Base-by-base conservation (phyloP, 2,329 filamentous ascomycete species). In the Amphichorda felina region DNA sequence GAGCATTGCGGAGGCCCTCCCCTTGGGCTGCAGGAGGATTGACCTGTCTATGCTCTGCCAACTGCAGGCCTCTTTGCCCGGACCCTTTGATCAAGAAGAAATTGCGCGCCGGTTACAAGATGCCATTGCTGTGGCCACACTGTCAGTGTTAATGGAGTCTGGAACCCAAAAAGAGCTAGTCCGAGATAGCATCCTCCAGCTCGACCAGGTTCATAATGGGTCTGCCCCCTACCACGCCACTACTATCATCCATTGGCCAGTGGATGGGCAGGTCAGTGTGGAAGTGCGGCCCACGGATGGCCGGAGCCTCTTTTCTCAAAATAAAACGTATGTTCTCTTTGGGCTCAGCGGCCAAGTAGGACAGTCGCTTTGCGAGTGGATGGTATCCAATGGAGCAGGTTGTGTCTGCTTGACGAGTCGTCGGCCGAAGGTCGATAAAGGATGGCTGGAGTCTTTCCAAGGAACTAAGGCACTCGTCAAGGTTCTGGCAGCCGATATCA, bases 391-490 rank as follows among this genome's bases (percentile, higher is more conserved):
- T 8, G 63, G 61, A 0, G 63, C 60, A 0, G 41, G 50, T 10
- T 40, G 56, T 25, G 32, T 66, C 1, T 55, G 51, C 1, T 22
- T 70, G 2, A 54, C 59, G 0, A 64, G 59, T 32, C 56, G 64
- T 1, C 51, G 49, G 9, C 50, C 60, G 3, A 43, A 52, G 3
- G 38, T 63, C 3, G 45, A 59, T 8, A 31, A 45, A 5, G 34
- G 29, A 2, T 57, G 49, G 45, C 31, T 57, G 10, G 38, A 48
- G 9, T 30, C 36, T 8, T 29, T 46, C 14, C 11, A 26, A 10
- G 21, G 36, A 8, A n/a, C 39, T 37, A 32, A n/a, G n/a, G n/a
- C n/a, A n/a, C n/a, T 32, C 11, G 40, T 42, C 19, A 21, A 28
- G 11, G 21, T 25, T 18, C 10, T 32, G n/a, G n/a, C 21, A 10